phyloP scores from a whole-genome alignment of 768 basidiomycete genomes.

The Xerocomus brunneocitrinus region DNA sequence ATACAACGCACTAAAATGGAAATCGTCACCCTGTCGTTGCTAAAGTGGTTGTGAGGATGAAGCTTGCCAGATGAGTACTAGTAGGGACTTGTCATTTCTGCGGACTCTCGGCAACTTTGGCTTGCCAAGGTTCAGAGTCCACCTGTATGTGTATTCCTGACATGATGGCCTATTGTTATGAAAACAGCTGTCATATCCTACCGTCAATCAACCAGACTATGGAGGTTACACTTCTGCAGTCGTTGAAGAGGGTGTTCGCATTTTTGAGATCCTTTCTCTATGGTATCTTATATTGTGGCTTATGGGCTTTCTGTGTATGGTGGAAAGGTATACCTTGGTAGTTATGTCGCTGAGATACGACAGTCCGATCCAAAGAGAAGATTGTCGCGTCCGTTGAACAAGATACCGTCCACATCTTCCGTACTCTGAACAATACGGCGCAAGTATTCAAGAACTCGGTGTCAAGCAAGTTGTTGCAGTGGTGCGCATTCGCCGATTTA shows the following conservation, averaged over 20 bases:
- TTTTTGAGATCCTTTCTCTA: conserved; percentile 60
- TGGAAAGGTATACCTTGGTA: conserved; percentile 53
- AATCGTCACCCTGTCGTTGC: too few relatives aligned
- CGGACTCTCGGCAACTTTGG: too few relatives aligned
- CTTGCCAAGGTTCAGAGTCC: too few relatives aligned
- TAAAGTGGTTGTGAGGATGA: too few relatives aligned
- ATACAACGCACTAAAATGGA: too few relatives aligned
- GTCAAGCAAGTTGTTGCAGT: conserved; percentile 74
- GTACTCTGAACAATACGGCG: conserved; percentile 77
- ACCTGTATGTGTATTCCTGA: too few relatives aligned
- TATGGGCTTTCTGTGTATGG: conserved; percentile 82
- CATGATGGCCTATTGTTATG: too few relatives aligned
- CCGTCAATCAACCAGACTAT: conserved; percentile 89
- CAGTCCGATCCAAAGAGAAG: conserved; percentile 84
- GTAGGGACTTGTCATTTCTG: too few relatives aligned
- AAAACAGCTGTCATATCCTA: conserved; percentile 37
- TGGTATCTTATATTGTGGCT: background rate
- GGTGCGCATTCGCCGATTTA: conserved; percentile 87
- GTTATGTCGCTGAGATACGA: background rate
- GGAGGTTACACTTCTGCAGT: conserved; percentile 76
- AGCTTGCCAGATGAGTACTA: too few relatives aligned
- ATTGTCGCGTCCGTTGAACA: conserved; percentile 80
- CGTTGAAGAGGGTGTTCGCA: conserved; percentile 79
- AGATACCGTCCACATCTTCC: conserved; percentile 85
- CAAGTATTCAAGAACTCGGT: conserved; percentile 85